A percentile compares a stretch with the other conserved stretches of the same genome.
Conservation (phyloP, 2,329 filamentous ascomycete species). For the Fragosphaeria purpurea region DNA sequence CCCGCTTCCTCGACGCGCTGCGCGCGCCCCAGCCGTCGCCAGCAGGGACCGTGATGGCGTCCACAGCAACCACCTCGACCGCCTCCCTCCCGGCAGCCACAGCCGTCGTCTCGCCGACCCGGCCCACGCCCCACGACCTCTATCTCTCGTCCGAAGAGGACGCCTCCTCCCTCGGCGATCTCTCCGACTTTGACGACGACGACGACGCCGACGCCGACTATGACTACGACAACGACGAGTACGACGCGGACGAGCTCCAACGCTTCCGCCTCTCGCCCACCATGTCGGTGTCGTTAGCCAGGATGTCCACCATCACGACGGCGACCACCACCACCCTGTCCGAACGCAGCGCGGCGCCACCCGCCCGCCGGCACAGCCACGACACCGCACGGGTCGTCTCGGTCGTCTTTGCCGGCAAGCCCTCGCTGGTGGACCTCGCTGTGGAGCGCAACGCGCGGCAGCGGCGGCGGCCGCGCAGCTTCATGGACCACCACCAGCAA, state of each 20-base stretch:
- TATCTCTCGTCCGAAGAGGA: constrained; percentile 60
- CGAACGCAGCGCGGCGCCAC: not conserved
- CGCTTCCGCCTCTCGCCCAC: not conserved
- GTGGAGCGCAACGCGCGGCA: constrained; percentile 3
- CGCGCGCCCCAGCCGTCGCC: constrained; percentile 22
- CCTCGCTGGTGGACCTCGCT: constrained; percentile 43
- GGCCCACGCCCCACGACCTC: constrained; percentile 42
- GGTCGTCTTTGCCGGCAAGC: constrained; percentile 50
- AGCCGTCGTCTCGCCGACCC: constrained; percentile 19
- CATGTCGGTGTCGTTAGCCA: no score
- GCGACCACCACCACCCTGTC: not conserved
- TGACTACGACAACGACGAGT: constrained; percentile 34
- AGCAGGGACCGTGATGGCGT: constrained; percentile 2
- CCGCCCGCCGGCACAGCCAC: constrained; percentile 29
- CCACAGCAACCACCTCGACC: not conserved
- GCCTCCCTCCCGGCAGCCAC: constrained; percentile 13
- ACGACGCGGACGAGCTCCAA: constrained; percentile 25
- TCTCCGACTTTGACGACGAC: constrained; percentile 47
- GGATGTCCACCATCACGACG: not conserved
- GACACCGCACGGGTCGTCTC: constrained; percentile 49
- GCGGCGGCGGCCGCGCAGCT: constrained; percentile 16
- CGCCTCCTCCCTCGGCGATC: constrained; percentile 49
- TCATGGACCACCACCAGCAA: not conserved
- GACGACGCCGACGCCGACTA: constrained; percentile 36
- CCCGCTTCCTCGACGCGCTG: constrained; percentile 31